These are phyloP conservation scores for Colletotrichum cordylinicola DNA, from an alignment of 2,329 filamentous ascomycete genomes.

Conservation along the genomic window DNA sequence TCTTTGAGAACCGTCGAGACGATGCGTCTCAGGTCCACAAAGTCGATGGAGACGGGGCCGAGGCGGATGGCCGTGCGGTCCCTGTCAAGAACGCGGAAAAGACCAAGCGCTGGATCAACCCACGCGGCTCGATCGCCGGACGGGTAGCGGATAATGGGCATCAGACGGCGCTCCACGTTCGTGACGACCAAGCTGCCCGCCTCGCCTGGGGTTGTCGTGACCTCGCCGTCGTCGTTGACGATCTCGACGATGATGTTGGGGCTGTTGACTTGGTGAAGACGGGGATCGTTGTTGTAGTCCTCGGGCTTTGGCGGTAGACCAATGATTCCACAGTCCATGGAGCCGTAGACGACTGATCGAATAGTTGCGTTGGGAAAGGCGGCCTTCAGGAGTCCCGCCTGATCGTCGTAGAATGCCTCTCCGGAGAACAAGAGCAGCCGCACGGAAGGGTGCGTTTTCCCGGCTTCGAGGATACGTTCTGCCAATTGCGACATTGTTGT, in stretches of 20 bases:
- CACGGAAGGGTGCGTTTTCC: neutral
- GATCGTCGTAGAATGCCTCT: conserved; percentile 14
- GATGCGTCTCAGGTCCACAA: conserved; percentile 11
- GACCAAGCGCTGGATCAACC: conserved; percentile 6
- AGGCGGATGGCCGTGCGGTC: conserved; percentile 17
- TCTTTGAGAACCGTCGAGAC: neutral
- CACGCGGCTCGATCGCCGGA: conserved; percentile 14
- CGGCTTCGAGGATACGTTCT: neutral
- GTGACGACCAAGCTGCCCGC: conserved; percentile 7
- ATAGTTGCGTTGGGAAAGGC: conserved; percentile 9
- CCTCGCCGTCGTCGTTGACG: conserved; percentile 1
- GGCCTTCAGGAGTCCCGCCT: neutral
- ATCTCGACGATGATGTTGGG: conserved; percentile 13
- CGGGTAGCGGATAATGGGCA: conserved; percentile 16
- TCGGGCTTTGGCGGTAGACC: conserved; percentile 4
- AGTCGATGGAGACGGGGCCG: conserved; percentile 11
- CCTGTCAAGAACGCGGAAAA: conserved; percentile 17
- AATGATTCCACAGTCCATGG: conserved; percentile 15
- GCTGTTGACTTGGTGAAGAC: conserved; percentile 13
- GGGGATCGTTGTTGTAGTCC: conserved; percentile 1
- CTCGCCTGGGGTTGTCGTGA: neutral
- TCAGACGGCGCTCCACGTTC: conserved; percentile 11
- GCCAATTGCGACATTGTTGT: conserved; percentile 12
- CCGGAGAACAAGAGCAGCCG: conserved; percentile 16
- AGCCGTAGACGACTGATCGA: conserved; percentile 10